Evolutionary conservation across 2,329 filamentous ascomycete genomes (phyloP), one percentile per base, ranked within the genome.

Genomic region (Fusarium lateritium): DNA sequence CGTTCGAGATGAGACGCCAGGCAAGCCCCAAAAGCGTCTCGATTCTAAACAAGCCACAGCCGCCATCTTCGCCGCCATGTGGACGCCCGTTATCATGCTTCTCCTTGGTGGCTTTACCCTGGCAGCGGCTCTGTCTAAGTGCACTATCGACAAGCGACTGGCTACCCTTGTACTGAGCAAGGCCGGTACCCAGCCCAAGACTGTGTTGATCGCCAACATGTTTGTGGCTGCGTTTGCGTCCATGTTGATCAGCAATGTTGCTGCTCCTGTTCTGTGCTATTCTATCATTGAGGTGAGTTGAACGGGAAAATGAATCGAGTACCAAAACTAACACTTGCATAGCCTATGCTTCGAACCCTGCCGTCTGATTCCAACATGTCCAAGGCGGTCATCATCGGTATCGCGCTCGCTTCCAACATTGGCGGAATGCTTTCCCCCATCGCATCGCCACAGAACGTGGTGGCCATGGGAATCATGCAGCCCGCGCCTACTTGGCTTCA

Each of bases 211-310:
- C n/a, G 96, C 95, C 55, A 98, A 95, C 82, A 99, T 99, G 96
- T 94, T 98, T 74, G 96, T 99, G 42, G 94, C 95, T 56, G 97
- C 96, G 76, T 97, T 99, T 78, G 92, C 97, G 10, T 98, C 94
- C 74, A 99, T 99, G 96, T 94, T 97, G 85, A 98, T 99, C 76
- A 97, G 94, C 81, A 99, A 99, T 73, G 97, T 99, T 28, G 96
- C 96, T 2, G 95, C 97, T 2, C 96, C 96, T 0, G 96, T 99
- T 11, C 86, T 99, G 38, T 99, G 96, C 83, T 98, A 97, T 80
- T 97, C 94, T 21, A 98, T 99, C 75, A 97, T 99, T 63, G 94
- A 97, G 86, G 91, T 93, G 80, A 73, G 85, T 73, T 26, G 6
- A 19, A 14, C 6, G 2, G 11, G 0, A 28, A n/a, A 15, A 17